These are phyloP conservation scores for Sugiyamaella sp. DNA, from an alignment of 1,139 yeast species.

Conservation along the genomic window DNA sequence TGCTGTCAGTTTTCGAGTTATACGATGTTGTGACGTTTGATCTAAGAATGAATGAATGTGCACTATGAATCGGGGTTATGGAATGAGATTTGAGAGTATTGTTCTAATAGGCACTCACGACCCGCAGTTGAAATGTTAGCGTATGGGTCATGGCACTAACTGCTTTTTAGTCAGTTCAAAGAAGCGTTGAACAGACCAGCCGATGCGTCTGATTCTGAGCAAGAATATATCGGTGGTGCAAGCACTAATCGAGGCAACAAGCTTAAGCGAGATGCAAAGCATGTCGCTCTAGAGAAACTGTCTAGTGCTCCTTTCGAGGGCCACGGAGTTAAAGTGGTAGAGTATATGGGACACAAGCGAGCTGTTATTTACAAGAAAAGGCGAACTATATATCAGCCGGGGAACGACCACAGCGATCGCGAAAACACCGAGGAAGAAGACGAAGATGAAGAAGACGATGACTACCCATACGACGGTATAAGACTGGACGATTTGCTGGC, in stretches of 20 bases:
- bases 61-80: neutral
- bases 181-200: conserved; percentile 28
- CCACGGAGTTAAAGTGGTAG: conserved; percentile 41
- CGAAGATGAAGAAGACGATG: conserved; percentile 43
- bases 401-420: conserved; percentile 23
- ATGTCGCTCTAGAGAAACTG: conserved; percentile 45
- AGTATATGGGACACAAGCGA: conserved; percentile 40
- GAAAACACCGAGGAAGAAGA: conserved; percentile 32
- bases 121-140: too few species aligned
- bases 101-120: too few species aligned
- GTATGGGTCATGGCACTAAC: neutral
- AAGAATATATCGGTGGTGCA: conserved; percentile 31
- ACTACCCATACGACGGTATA: conserved; percentile 46
- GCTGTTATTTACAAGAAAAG: conserved; percentile 42
- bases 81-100: too few species aligned
- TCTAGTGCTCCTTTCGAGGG: conserved; percentile 42
- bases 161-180: conserved; percentile 25
- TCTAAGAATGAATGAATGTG: neutral
- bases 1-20: neutral
- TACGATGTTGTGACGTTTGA: neutral
- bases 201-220: conserved; percentile 33
- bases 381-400: conserved; percentile 25
- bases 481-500: conserved; percentile 62
- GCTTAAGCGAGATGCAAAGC: conserved; percentile 52
- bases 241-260: conserved; percentile 63